Percentiles rank a stretch among this genome's conserved stretches.
Evolutionary conservation across 108 stramenopile genomes (phyloP).

Genomic region (Seminavis robusta): DNA sequence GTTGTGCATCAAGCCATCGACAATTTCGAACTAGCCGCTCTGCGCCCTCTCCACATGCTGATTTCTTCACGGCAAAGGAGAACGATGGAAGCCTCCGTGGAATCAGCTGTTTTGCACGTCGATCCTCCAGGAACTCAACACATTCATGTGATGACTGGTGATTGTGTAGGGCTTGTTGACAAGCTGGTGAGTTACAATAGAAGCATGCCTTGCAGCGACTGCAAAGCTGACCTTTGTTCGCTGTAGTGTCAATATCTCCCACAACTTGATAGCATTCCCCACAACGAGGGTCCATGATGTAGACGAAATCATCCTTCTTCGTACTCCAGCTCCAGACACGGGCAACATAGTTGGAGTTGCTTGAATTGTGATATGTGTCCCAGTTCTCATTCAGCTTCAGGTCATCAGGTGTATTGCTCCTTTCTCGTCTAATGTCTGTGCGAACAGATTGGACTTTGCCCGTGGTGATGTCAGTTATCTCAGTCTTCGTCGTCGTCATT

Average conservation of each 20-base stretch:
- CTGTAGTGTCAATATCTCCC: neutral
- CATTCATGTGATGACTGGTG: no score
- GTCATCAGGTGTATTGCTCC: conserved; percentile 22
- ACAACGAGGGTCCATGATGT: conserved; percentile 27
- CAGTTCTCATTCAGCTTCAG: conserved; percentile 12
- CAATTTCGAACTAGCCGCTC: conserved; percentile 50
- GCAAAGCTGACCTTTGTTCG: neutral
- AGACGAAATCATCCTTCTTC: conserved; percentile 17
- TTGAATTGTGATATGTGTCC: conserved; percentile 3
- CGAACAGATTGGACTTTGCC: conserved; percentile 30
- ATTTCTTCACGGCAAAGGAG: conserved; percentile 40
- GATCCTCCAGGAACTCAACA: no score
- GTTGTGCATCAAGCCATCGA: conserved; percentile 40
- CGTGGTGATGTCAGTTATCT: conserved; percentile 38
- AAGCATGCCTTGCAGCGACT: neutral
- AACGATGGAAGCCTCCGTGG: neutral
- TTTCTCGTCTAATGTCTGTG: conserved; percentile 31
- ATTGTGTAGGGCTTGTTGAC: neutral
- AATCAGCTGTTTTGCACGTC: neutral
- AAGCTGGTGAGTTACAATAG: neutral
- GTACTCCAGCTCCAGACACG: conserved; percentile 8
- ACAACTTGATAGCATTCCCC: conserved; percentile 13
- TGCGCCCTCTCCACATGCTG: conserved; percentile 47
- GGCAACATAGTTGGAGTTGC: conserved; percentile 2
- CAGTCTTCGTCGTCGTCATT: conserved; percentile 36